A percentile compares a stretch with the other conserved stretches of the same genome.
Evolutionary conservation across 345 rosid genomes (phyloP).

Genomic region (Syzygium jambos): DNA sequence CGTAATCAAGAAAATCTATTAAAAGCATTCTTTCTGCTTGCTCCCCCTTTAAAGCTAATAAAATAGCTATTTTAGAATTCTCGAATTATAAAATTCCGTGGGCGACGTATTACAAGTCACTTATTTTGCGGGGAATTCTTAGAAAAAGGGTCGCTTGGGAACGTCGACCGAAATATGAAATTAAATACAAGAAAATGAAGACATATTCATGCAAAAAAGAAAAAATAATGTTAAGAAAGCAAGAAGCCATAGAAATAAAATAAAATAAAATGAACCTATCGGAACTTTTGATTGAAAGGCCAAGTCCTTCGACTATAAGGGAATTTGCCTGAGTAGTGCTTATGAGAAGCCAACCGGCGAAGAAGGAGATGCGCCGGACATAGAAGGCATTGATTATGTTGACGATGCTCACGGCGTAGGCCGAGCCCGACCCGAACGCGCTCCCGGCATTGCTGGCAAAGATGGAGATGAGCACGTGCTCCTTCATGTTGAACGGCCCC

Average conservation of each 20-base stretch:
- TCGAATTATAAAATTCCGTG: background rate
- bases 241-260: too few relatives aligned
- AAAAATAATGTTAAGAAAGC: background rate
- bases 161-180: too few relatives aligned
- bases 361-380: slow-evolving; percentile 8
- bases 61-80: background rate
- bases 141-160: background rate
- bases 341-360: slow-evolving; percentile 6
- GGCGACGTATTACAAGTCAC: background rate
- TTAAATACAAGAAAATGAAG: background rate
- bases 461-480: slow-evolving; percentile 10
- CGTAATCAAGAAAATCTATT: too few relatives aligned
- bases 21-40: background rate
- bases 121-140: background rate
- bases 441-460: slow-evolving; percentile 13
- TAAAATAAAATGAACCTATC: background rate
- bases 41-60: background rate
- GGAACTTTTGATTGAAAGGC: background rate
- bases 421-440: slow-evolving; percentile 2
- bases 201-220: background rate
- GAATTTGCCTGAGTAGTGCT: slow-evolving; percentile 5
- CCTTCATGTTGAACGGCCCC: slow-evolving; percentile 9
- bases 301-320: background rate
- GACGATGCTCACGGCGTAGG: slow-evolving; percentile 8
- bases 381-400: slow-evolving; percentile 14